phyloP scores from a whole-genome alignment of 2,329 filamentous ascomycete species.

The Aureobasidium subglaciale region DNA sequence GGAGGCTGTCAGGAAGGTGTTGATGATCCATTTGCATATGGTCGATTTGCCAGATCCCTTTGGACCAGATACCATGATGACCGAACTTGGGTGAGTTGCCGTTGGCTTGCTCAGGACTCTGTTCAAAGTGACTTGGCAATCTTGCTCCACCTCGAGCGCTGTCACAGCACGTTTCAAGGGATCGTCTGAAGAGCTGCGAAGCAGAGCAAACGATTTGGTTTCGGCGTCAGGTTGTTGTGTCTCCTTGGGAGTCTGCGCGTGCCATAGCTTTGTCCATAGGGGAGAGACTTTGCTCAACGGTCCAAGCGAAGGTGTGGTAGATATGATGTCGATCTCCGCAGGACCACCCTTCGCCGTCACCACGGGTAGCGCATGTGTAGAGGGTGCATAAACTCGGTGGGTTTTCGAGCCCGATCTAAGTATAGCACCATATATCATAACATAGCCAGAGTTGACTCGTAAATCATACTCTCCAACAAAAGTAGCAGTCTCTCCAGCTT shows the following conservation, averaged over 20 bases:
- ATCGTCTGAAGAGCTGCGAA: conserved; percentile 24
- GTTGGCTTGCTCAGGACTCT: conserved; percentile 18
- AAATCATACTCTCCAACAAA: conserved; percentile 61
- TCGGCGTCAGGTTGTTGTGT: conserved; percentile 24
- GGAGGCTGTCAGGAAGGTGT: conserved; percentile 54
- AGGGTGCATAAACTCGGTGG: conserved; percentile 58
- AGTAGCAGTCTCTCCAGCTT: conserved; percentile 29
- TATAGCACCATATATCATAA: conserved; percentile 59
- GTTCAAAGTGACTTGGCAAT: conserved; percentile 21
- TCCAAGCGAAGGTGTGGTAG: conserved; percentile 43
- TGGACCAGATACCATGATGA: conserved; percentile 62
- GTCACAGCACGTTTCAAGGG: conserved; percentile 22
- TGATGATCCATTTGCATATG: conserved; percentile 59
- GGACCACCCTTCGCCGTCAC: conserved; percentile 42
- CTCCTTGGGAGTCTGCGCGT: background rate
- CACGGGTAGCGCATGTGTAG: conserved; percentile 63
- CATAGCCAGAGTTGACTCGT: conserved; percentile 52
- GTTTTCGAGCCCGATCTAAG: conserved; percentile 43
- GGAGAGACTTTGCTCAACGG: conserved; percentile 56
- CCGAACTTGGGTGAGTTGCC: conserved; percentile 50
- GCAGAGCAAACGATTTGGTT: conserved; percentile 28
- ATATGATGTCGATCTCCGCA: conserved; percentile 52
- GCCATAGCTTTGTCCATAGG: conserved; percentile 61
- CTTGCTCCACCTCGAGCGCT: conserved; percentile 24
- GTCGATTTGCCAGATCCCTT: conserved; percentile 73